phyloP scores from a whole-genome alignment of 192 early-diverging fungal species.

The Chytriomyces hyalinus region DNA sequence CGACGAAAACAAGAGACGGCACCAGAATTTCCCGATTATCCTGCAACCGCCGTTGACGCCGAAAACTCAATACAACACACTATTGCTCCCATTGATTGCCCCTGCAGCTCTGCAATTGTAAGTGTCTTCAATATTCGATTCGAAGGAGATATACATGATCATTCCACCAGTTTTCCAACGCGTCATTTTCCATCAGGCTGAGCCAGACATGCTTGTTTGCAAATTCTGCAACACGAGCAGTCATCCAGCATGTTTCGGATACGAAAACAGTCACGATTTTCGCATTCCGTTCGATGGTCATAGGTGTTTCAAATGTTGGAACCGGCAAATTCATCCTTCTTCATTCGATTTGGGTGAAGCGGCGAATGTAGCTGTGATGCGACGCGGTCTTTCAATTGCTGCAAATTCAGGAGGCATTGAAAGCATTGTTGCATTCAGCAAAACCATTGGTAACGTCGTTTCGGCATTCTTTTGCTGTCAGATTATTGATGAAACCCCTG shows the following conservation, averaged over 20 bases:
- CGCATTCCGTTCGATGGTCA: conserved; percentile 18
- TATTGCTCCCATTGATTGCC: background rate
- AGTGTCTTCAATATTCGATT: background rate
- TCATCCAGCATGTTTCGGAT: conserved; percentile 22
- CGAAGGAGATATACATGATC: background rate
- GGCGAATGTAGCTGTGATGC: conserved; percentile 8
- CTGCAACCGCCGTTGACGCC: background rate
- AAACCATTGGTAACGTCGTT: background rate
- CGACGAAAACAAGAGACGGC: background rate
- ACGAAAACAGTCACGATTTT: background rate
- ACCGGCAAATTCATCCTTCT: background rate
- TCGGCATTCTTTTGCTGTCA: background rate
- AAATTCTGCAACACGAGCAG: background rate
- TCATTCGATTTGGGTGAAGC: conserved; percentile 6
- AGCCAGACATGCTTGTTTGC: background rate
- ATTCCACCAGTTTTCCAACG: background rate
- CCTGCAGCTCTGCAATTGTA: background rate
- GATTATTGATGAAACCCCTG: background rate
- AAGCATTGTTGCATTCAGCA: conserved; percentile 8
- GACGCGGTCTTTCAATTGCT: conserved; percentile 3
- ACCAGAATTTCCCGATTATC: background rate
- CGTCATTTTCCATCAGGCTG: conserved; percentile 3
- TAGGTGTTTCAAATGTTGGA: conserved; percentile 12
- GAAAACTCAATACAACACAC: background rate
- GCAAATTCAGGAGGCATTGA: background rate